Percentiles rank a stretch among this genome's conserved stretches.
Evolutionary conservation across 2,329 filamentous ascomycete species (phyloP).

Genomic region (Fusarium sp.): DNA sequence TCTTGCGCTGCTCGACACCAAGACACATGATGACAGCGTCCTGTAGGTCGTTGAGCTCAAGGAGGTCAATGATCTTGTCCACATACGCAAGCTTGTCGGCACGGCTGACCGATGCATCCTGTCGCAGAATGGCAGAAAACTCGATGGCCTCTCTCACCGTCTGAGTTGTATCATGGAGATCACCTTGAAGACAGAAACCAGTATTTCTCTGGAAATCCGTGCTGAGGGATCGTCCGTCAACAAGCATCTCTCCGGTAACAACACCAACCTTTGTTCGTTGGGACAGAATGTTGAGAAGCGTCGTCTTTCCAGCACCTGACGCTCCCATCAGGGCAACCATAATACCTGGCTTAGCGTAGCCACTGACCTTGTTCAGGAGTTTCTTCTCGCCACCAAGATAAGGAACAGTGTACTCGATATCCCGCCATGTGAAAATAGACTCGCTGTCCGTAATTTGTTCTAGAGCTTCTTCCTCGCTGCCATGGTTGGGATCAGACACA

Average conservation of each 20-base stretch:
- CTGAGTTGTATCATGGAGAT: slow-evolving; percentile 72
- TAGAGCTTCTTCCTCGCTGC: slow-evolving; percentile 21
- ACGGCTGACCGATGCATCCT: slow-evolving; percentile 65
- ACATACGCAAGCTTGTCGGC: slow-evolving; percentile 75
- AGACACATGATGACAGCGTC: slow-evolving; percentile 70
- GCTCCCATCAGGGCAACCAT: slow-evolving; percentile 87
- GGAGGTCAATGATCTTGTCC: slow-evolving; percentile 72
- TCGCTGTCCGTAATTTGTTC: slow-evolving; percentile 49
- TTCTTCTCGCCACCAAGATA: slow-evolving; percentile 49
- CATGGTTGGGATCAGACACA: slow-evolving; percentile 10
- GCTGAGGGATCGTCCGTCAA: slow-evolving; percentile 76
- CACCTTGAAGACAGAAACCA: slow-evolving; percentile 73
- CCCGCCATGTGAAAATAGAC: slow-evolving; percentile 74
- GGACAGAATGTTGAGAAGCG: slow-evolving; percentile 79
- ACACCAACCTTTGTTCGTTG: slow-evolving; percentile 81
- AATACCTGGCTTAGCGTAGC: slow-evolving; percentile 82
- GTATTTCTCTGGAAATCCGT: slow-evolving; percentile 82
- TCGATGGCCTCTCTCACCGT: slow-evolving; percentile 74
- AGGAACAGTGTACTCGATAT: slow-evolving; percentile 79
- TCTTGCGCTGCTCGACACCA: slow-evolving; percentile 68
- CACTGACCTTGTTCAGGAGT: slow-evolving; percentile 67
- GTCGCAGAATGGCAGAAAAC: slow-evolving; percentile 73
- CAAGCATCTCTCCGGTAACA: slow-evolving; percentile 80
- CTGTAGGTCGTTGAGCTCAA: slow-evolving; percentile 73
- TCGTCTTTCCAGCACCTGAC: slow-evolving; percentile 86